Evolutionary conservation across 805 yeast genomes (phyloP).

Genomic region (Teunomyces kruisii): DNA sequence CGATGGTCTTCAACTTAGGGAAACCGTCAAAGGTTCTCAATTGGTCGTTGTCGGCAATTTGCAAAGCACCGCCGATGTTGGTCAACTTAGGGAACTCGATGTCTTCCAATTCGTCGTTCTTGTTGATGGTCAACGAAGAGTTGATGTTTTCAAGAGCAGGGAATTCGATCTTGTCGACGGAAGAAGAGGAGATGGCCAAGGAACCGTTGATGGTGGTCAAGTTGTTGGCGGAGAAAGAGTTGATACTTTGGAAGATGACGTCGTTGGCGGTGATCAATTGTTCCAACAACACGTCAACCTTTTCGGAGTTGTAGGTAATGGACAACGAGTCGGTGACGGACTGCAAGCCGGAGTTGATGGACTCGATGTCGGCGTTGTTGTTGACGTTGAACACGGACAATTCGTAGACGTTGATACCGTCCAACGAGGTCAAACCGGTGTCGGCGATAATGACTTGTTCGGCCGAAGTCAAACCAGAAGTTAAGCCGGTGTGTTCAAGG

Average conservation of each 20-base stretch:
- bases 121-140: slow-evolving; percentile 71
- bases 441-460: slow-evolving; percentile 69
- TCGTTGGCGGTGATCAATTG: slow-evolving; percentile 82
- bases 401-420: slow-evolving; percentile 57
- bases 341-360: slow-evolving; percentile 70
- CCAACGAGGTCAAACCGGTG: slow-evolving; percentile 66
- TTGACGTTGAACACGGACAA: slow-evolving; percentile 68
- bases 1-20: slow-evolving; percentile 67
- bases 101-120: slow-evolving; percentile 71
- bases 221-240: slow-evolving; percentile 67
- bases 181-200: slow-evolving; percentile 73
- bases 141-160: slow-evolving; percentile 64
- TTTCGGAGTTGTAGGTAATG: slow-evolving; percentile 82
- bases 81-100: slow-evolving; percentile 70
- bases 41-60: slow-evolving; percentile 78
- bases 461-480: slow-evolving; percentile 69
- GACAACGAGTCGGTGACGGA: slow-evolving; percentile 72
- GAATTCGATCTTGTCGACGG: slow-evolving; percentile 56
- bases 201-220: slow-evolving; percentile 77
- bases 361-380: slow-evolving; percentile 81
- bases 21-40: slow-evolving; percentile 70
- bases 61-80: slow-evolving; percentile 89
- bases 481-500: slow-evolving; percentile 65
- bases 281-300: slow-evolving; percentile 67
- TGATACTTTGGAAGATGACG: slow-evolving; percentile 79